Percentiles rank a stretch among this genome's conserved stretches.
phyloP scores from a whole-genome alignment of 2,329 filamentous ascomycete genomes.

The Phialemonium atrogriseum region DNA sequence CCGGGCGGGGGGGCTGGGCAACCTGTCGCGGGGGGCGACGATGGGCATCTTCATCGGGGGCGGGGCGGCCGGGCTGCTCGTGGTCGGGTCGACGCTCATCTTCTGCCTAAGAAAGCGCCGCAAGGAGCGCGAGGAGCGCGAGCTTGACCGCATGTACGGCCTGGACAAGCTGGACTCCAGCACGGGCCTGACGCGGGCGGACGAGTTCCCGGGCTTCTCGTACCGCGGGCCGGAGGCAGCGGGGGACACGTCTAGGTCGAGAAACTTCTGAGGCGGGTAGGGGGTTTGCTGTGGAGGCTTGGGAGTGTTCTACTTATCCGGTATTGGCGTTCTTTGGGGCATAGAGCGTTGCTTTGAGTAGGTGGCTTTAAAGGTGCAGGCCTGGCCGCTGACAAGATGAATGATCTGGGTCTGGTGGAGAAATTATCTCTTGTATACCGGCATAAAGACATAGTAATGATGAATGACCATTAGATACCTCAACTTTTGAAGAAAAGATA shows the following conservation, averaged over 20 bases:
- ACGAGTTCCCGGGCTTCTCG: not conserved
- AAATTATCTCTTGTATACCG: no score
- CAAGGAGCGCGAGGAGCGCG: conserved; percentile 11
- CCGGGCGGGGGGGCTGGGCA: not conserved
- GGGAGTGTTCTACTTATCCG: no score
- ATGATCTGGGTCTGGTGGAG: no score
- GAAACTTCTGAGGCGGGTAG: not conserved
- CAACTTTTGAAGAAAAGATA: no score
- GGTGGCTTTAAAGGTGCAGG: no score
- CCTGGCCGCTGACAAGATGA: no score
- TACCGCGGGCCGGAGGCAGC: not conserved
- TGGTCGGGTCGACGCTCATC: conserved; percentile 11
- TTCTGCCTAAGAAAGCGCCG: conserved; percentile 12
- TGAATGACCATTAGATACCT: no score
- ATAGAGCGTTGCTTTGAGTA: no score
- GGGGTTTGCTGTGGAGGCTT: no score
- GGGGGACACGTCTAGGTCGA: not conserved
- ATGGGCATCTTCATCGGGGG: conserved; percentile 14
- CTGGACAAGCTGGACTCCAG: conserved; percentile 1
- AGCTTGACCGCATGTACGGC: conserved; percentile 15
- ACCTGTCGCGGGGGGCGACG: conserved; percentile 8
- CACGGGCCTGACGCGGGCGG: not conserved
- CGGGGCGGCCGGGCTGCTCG: conserved; percentile 9
- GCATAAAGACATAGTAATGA: no score
- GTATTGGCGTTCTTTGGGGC: no score